Evolutionary conservation across 2,329 filamentous ascomycete genomes (phyloP).

Genomic region (Pseudogymnoascus sp.): DNA sequence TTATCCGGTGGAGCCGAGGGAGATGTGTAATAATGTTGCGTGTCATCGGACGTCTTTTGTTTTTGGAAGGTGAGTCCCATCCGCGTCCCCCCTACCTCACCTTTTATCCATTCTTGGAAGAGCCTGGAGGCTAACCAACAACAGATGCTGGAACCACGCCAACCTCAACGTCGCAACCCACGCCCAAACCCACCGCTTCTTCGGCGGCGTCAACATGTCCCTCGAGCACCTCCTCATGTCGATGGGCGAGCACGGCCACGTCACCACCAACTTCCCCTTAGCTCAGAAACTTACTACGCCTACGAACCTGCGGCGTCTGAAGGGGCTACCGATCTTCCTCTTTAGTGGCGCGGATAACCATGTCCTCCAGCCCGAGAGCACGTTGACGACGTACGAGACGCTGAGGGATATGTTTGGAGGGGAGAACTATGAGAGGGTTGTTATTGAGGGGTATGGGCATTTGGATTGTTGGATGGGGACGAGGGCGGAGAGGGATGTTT

Average conservation of each 20-base stretch:
- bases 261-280: constrained; percentile 45
- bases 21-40: constrained; percentile 54
- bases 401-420: constrained; percentile 46
- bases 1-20: constrained; percentile 45
- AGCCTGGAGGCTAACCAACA: background rate
- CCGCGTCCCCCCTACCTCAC: background rate
- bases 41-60: constrained; percentile 55
- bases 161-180: constrained; percentile 63
- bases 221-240: constrained; percentile 49
- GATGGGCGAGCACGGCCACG: constrained; percentile 44
- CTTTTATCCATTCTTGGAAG: background rate
- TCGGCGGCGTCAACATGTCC: constrained; percentile 56
- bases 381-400: constrained; percentile 45
- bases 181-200: constrained; percentile 52
- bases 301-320: constrained; percentile 43
- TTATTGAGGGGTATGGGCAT: constrained; percentile 53
- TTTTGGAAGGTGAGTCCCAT: constrained; percentile 45
- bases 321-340: constrained; percentile 47
- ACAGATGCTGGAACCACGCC: constrained; percentile 49
- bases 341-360: constrained; percentile 51
- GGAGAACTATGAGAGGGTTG: constrained; percentile 42
- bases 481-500: constrained; percentile 52
- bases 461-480: constrained; percentile 57
- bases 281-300: constrained; percentile 41
- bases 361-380: constrained; percentile 47